phyloP scores from a whole-genome alignment of 305 asterid species.

The Withania somnifera region DNA sequence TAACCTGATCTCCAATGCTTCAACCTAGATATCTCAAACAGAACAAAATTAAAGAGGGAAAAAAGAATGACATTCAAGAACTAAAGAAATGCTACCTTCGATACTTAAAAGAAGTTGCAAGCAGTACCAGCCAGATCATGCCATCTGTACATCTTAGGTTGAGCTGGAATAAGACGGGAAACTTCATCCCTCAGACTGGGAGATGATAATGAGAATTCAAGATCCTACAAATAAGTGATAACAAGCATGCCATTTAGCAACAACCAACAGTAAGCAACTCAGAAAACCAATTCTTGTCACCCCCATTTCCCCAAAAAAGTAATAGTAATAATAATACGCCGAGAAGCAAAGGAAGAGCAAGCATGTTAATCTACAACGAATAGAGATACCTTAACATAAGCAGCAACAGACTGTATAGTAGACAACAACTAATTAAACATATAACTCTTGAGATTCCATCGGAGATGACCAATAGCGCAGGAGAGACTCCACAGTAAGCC shows the following conservation, averaged over 20 bases:
- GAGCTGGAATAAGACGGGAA: background rate
- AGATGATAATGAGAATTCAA: background rate
- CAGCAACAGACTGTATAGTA: background rate
- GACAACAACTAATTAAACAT: slow-evolving; percentile 9
- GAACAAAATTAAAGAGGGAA: background rate
- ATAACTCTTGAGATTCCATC: slow-evolving; percentile 74
- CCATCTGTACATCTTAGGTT: background rate
- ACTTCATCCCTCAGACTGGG: background rate
- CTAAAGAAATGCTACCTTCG: background rate
- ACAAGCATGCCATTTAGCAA: background rate
- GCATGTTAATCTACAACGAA: background rate
- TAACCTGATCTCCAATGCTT: background rate
- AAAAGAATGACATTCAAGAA: background rate
- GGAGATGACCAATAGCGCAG: slow-evolving; percentile 88
- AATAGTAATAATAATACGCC: background rate
- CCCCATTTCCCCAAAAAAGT: background rate
- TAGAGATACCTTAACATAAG: background rate
- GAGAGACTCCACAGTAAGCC: slow-evolving; percentile 84
- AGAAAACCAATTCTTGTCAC: background rate
- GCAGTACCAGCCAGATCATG: background rate
- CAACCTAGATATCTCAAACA: background rate
- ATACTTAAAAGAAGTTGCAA: background rate
- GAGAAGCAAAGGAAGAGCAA: background rate
- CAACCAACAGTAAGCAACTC: background rate
- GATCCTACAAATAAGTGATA: background rate